phyloP scores from a whole-genome alignment of 2,329 filamentous ascomycete genomes.

The Ploettnerulaceae sp. region DNA sequence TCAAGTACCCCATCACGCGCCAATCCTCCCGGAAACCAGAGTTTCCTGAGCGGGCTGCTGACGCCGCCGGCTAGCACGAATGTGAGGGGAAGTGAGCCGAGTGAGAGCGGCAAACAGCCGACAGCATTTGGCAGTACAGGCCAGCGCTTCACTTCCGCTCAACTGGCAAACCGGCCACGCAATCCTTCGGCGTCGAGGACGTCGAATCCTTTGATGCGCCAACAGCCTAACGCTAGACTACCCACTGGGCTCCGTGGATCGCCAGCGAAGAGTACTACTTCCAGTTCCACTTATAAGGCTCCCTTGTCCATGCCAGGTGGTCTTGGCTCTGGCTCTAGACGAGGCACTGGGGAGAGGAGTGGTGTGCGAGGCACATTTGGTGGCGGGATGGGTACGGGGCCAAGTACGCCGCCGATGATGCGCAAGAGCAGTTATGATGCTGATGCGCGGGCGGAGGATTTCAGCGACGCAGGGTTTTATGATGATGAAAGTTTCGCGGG shows the following conservation, averaged over 20 bases:
- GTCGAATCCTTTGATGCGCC: not conserved
- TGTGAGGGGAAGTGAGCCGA: slow-evolving; percentile 12
- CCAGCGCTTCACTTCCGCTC: slow-evolving; percentile 50
- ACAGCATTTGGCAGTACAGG: slow-evolving; percentile 59
- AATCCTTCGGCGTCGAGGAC: slow-evolving; percentile 35
- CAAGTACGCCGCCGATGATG: slow-evolving; percentile 56
- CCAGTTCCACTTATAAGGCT: too few species aligned
- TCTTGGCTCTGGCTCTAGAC: too few species aligned
- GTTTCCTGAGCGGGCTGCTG: slow-evolving; percentile 72
- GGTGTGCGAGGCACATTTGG: not conserved
- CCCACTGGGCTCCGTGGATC: slow-evolving; percentile 12
- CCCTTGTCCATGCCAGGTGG: too few species aligned
- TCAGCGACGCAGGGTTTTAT: slow-evolving; percentile 34
- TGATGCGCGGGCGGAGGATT: slow-evolving; percentile 54
- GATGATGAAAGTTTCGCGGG: slow-evolving; percentile 29
- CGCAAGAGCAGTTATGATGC: slow-evolving; percentile 53
- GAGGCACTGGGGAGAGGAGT: too few species aligned
- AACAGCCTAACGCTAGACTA: not conserved
- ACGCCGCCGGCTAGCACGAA: slow-evolving; percentile 72
- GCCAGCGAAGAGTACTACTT: slow-evolving; percentile 27
- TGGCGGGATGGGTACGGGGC: not conserved
- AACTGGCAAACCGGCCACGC: slow-evolving; percentile 37
- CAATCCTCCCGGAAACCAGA: slow-evolving; percentile 42
- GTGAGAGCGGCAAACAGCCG: slow-evolving; percentile 41
- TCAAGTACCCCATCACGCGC: slow-evolving; percentile 3